Conservation (phyloP, 345 rosid species). For the Psidium guajava region DNA sequence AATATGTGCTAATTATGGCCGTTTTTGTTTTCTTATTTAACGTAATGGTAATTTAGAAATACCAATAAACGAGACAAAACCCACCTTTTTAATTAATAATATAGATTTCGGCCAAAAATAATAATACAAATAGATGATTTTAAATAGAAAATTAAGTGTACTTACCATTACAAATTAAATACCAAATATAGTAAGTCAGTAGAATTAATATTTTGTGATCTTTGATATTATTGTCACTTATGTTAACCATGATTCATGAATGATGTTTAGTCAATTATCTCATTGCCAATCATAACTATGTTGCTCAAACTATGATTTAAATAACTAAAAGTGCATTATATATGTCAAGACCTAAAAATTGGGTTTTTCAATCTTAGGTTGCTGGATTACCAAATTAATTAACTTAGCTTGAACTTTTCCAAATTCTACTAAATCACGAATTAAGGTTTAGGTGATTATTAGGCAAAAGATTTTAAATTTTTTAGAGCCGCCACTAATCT, state of each 20-base stretch:
- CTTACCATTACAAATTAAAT: not conserved
- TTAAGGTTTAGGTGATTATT: too few relatives aligned
- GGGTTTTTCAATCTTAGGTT: too few relatives aligned
- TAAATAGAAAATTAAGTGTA: not conserved
- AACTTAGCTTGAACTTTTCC: too few relatives aligned
- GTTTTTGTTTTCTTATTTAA: not conserved
- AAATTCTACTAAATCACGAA: too few relatives aligned
- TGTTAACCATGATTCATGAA: not conserved
- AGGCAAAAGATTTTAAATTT: too few relatives aligned
- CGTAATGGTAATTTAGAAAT: not conserved
- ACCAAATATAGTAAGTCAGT: not conserved
- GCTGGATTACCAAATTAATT: too few relatives aligned
- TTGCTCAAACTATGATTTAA: not conserved
- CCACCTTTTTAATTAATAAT: not conserved
- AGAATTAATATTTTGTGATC: not conserved
- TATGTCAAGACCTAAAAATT: too few relatives aligned
- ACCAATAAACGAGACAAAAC: not conserved
- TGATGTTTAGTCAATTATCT: not conserved
- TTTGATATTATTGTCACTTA: not conserved
- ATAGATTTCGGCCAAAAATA: not conserved
- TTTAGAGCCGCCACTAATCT: too few relatives aligned
- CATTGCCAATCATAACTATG: not conserved
- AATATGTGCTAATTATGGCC: not conserved
- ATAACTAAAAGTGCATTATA: not conserved
- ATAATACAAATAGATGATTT: not conserved